Evolutionary conservation across 2,329 filamentous ascomycete species (phyloP).

Genomic region (Pseudogymnoascus sp.): DNA sequence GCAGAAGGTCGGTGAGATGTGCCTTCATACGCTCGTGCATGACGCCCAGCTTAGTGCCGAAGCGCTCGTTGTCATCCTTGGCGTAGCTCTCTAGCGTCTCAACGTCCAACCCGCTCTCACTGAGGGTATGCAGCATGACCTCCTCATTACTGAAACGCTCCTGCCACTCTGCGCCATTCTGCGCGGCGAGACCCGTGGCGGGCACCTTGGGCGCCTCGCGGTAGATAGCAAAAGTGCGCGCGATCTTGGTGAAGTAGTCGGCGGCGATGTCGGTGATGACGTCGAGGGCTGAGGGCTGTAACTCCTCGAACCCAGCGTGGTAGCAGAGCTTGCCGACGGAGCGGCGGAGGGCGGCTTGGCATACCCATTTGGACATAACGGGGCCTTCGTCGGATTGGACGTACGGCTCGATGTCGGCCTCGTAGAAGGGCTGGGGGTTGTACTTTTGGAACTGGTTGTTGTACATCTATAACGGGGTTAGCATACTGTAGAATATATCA

Average conservation of each 20-base stretch:
- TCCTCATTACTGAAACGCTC: slow-evolving; percentile 75
- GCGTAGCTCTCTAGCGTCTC: slow-evolving; percentile 77
- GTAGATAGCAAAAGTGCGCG: slow-evolving; percentile 71
- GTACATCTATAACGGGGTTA: slow-evolving; percentile 57
- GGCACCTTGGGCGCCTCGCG: slow-evolving; percentile 72
- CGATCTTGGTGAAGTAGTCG: slow-evolving; percentile 82
- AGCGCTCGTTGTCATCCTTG: slow-evolving; percentile 85
- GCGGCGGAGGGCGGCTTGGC: slow-evolving; percentile 75
- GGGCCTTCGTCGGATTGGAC: slow-evolving; percentile 84
- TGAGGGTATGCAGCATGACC: slow-evolving; percentile 74
- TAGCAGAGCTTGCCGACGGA: slow-evolving; percentile 94
- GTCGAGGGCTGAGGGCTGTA: slow-evolving; percentile 89
- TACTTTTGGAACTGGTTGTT: slow-evolving; percentile 98
- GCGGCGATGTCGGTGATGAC: slow-evolving; percentile 80
- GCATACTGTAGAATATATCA: background rate
- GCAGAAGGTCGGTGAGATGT: slow-evolving; percentile 85
- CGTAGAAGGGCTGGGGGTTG: slow-evolving; percentile 78
- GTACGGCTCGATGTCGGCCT: slow-evolving; percentile 79
- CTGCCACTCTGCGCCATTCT: slow-evolving; percentile 39
- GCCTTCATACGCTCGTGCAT: slow-evolving; percentile 94
- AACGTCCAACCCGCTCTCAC: slow-evolving; percentile 75
- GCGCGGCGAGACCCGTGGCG: slow-evolving; percentile 33
- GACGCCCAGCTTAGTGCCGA: slow-evolving; percentile 66
- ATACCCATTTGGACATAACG: slow-evolving; percentile 75
- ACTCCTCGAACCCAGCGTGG: slow-evolving; percentile 92